Evolutionary conservation across 192 early-diverging fungal species (phyloP).

Genomic region (Linnemannia elongata): DNA sequence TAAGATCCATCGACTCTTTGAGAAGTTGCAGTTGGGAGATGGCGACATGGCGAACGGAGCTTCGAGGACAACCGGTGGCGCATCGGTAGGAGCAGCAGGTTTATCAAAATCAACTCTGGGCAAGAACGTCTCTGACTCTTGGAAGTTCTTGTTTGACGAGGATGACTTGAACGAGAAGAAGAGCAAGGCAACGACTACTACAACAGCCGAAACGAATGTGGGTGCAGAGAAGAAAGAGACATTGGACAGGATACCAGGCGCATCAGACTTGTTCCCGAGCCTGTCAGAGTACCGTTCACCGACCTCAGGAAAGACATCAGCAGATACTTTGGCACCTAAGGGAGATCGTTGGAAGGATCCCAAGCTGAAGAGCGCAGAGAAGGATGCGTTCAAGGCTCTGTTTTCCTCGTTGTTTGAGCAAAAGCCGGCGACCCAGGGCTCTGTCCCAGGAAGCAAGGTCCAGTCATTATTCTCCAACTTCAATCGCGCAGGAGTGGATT

Average conservation of each 20-base stretch:
- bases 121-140: constrained; percentile 23
- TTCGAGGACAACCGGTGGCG: not conserved
- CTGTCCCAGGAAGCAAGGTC: constrained; percentile 10
- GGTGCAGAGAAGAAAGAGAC: constrained; percentile 9
- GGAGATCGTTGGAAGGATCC: constrained; percentile 48
- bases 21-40: constrained; percentile 26
- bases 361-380: constrained; percentile 33
- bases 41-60: not conserved
- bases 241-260: constrained; percentile 46
- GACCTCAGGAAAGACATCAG: not conserved
- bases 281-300: constrained; percentile 22
- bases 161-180: constrained; percentile 34
- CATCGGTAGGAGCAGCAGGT: not conserved
- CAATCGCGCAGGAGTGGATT: constrained; percentile 28
- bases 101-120: not conserved
- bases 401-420: constrained; percentile 53
- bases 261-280: constrained; percentile 28
- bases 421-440: constrained; percentile 10
- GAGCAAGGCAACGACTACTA: not conserved
- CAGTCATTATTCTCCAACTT: constrained; percentile 56
- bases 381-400: constrained; percentile 44
- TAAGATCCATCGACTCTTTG: constrained; percentile 37
- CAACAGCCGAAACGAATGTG: not conserved
- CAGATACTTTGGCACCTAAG: not conserved
- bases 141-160: constrained; percentile 56